phyloP scores from a whole-genome alignment of 106 monocot genomes.

The Dendrobium huoshanense region DNA sequence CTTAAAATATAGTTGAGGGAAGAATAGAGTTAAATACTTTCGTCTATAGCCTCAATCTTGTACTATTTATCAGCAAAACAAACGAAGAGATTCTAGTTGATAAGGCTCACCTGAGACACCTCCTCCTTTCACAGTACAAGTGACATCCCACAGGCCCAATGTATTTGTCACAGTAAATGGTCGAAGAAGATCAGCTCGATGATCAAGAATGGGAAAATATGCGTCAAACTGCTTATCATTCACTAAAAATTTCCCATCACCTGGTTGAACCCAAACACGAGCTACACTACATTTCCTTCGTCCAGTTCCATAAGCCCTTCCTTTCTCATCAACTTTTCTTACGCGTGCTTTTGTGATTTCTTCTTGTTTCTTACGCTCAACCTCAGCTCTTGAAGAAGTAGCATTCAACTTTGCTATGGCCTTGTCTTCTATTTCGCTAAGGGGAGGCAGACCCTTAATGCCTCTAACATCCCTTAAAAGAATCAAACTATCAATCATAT shows the following conservation, averaged over 20 bases:
- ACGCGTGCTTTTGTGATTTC: slow-evolving; percentile 75
- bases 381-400: slow-evolving; percentile 54
- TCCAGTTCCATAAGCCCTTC: slow-evolving; percentile 92
- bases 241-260: slow-evolving; percentile 72
- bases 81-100: not conserved
- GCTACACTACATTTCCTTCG: slow-evolving; percentile 92
- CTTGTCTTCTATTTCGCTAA: slow-evolving; percentile 80
- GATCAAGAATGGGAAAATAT: slow-evolving; percentile 87
- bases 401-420: slow-evolving; percentile 59
- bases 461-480: slow-evolving; percentile 82
- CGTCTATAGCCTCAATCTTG: too few species aligned
- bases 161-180: slow-evolving; percentile 85
- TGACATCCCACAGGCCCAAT: slow-evolving; percentile 80
- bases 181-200: slow-evolving; percentile 78
- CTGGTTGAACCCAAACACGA: slow-evolving; percentile 88
- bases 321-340: slow-evolving; percentile 85
- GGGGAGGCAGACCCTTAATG: slow-evolving; percentile 71
- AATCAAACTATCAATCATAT: slow-evolving; percentile 90
- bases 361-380: slow-evolving; percentile 70
- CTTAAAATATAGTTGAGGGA: not conserved
- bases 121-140: slow-evolving; percentile 92
- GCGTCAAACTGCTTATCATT: slow-evolving; percentile 89
- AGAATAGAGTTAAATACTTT: not conserved
- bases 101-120: slow-evolving; percentile 68
- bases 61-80: not conserved